Evolutionary conservation across 2,329 filamentous ascomycete genomes (phyloP).

Genomic region (Colletotrichum sp.): DNA sequence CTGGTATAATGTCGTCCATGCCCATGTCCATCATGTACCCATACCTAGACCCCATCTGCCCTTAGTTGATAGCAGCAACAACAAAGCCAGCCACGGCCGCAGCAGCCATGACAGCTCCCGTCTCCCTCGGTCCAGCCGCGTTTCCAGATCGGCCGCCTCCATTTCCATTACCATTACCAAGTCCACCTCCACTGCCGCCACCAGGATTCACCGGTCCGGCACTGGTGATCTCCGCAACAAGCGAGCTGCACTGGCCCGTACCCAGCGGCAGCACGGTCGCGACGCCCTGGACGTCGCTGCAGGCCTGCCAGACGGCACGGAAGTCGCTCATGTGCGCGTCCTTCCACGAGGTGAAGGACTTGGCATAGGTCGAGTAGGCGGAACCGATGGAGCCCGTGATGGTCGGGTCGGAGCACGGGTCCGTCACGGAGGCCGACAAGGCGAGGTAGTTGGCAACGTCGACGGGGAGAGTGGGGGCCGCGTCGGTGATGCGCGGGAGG

Average conservation of each 20-base stretch:
- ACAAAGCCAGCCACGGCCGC: constrained; percentile 7
- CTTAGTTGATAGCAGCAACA: neutral
- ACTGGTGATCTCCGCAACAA: constrained; percentile 17
- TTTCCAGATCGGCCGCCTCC: neutral
- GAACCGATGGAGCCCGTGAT: constrained; percentile 30
- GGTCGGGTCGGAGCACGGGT: constrained; percentile 27
- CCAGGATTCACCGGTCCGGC: neutral
- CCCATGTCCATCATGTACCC: neutral
- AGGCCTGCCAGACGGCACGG: constrained; percentile 26
- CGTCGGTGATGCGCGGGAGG: constrained; percentile 23
- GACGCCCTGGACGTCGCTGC: constrained; percentile 30
- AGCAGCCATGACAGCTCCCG: neutral
- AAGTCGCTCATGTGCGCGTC: constrained; percentile 20
- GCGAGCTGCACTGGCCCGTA: constrained; percentile 3
- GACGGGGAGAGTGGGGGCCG: constrained; percentile 22
- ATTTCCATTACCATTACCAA: neutral
- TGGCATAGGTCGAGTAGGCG: constrained; percentile 29
- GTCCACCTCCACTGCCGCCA: neutral
- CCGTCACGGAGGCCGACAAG: constrained; percentile 20
- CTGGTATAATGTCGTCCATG: neutral
- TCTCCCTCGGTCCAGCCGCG: constrained; percentile 3
- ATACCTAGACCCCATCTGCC: neutral
- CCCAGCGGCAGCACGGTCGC: constrained; percentile 6
- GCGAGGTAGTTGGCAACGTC: constrained; percentile 27
- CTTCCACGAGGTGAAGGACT: constrained; percentile 27